Evolutionary conservation across 1,284 basidiomycete species (phyloP), one percentile per base, ranked within the genome.

Genomic region (Cutaneotrichosporon daszewskae): DNA sequence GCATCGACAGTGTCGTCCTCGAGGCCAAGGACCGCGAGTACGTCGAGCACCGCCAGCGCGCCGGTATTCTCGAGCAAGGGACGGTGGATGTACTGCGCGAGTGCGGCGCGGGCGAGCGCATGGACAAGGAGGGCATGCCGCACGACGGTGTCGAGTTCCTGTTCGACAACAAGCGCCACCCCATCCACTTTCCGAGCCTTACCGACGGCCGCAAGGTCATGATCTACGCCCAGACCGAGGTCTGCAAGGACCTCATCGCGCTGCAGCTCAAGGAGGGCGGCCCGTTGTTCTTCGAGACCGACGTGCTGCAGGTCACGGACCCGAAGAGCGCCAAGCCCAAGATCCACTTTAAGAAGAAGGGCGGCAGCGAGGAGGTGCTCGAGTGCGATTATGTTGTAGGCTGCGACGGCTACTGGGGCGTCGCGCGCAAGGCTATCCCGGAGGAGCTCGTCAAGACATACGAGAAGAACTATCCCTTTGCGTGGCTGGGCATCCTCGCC

Each of bases 171-270:
- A 28, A 40, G 43, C 46, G 50, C 8, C 37, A 52, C 43, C 46
- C 46, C 12, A 35, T 52, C 34, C 34, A 48, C 40, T 52, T 52
- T 32, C 50, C 50, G 8, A 28, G 33, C 14, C 46, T 52, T 16
- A 52, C 50, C 3, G 43, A 37, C 32, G 50, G 50, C 4, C 46
- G 46, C 26, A 31, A 33, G 19, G 50, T 52, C 43, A 52, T 52
- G 50, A 52, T 52, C 46, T 52, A 52, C 43, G 50, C 50, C 24
- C 50, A 52, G 46, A 52, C 50, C 34, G 50, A 52, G 46, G 43
- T 52, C 28, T 52, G 50, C 50, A 48, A 49, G 46, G 50, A 52
- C 43, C 40, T 52, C 8, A 52, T 52, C 26, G 43, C 37, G 16
- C 46, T 52, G 20, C 50, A 52, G 43, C 40, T 52, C 40, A 43